A percentile compares a stretch with the other conserved stretches of the same genome.
Conservation (phyloP, 1,284 basidiomycete genomes). For the Rhodotorula sp. region DNA sequence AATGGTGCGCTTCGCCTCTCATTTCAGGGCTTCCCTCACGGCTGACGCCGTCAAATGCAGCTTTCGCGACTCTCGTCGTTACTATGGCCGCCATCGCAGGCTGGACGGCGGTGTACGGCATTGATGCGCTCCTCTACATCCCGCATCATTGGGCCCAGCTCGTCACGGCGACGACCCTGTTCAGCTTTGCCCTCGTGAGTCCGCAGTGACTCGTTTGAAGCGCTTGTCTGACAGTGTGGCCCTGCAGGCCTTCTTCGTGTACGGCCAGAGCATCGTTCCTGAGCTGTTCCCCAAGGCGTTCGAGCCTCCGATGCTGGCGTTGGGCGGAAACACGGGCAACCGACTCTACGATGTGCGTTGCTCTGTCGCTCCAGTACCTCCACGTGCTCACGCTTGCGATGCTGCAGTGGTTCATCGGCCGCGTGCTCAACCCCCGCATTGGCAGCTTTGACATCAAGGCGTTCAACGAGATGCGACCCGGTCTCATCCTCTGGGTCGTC, state of each 20-base stretch:
- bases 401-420: constrained; percentile 90
- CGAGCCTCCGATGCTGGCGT: constrained; percentile 64
- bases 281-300: constrained; percentile 15
- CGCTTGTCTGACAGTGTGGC: background rate
- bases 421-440: constrained; percentile 86
- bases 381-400: background rate
- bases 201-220: rapidly evolving
- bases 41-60: constrained; percentile 53
- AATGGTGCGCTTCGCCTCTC: constrained; percentile 65
- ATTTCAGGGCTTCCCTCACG: too few species aligned
- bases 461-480: constrained; percentile 92
- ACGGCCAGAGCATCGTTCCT: constrained; percentile 65
- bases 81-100: constrained; percentile 70
- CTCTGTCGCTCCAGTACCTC: background rate
- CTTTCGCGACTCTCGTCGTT: constrained; percentile 81
- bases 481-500: constrained; percentile 91
- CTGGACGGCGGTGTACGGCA: constrained; percentile 69
- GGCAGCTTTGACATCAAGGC: constrained; percentile 92
- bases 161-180: constrained; percentile 76
- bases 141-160: constrained; percentile 92
- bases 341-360: constrained; percentile 81
- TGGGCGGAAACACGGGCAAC: constrained; percentile 89
- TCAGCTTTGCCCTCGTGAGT: constrained; percentile 67
- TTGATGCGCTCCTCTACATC: constrained; percentile 78
- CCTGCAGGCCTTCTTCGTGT: constrained; percentile 64